Evolutionary conservation across 75 land plant species (phyloP).

Genomic region (Selaginella tamariscina): DNA sequence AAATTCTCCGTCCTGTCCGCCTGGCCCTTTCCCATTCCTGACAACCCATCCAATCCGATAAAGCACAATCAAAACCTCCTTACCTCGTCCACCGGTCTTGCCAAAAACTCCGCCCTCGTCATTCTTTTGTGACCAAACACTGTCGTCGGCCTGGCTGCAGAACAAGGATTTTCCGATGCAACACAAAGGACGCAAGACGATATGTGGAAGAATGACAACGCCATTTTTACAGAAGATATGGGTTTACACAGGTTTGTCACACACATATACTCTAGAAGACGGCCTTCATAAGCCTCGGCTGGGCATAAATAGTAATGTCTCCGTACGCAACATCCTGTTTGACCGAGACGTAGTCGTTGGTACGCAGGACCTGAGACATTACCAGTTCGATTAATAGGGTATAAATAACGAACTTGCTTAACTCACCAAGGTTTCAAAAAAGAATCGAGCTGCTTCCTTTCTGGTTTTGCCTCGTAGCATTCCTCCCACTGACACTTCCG

Average conservation of each 20-base stretch:
- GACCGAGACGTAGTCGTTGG: not conserved
- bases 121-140: not conserved
- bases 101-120: not conserved
- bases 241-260: not conserved
- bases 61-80: not conserved
- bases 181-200: not conserved
- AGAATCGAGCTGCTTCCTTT: not conserved
- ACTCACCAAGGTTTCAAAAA: not conserved
- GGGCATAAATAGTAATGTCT: not conserved
- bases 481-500: not conserved
- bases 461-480: not conserved
- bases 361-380: not conserved
- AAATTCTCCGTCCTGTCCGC: slow-evolving; percentile 60
- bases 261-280: not conserved
- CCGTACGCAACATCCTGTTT: not conserved
- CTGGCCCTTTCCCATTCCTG: slow-evolving; percentile 91
- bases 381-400: too few relatives aligned
- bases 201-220: not conserved
- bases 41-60: not conserved
- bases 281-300: not conserved
- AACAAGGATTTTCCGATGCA: not conserved
- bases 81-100: not conserved
- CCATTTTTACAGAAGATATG: not conserved
- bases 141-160: not conserved
- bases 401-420: too few relatives aligned